Percentiles rank a stretch among this genome's conserved stretches.
phyloP scores from a whole-genome alignment of 2,329 filamentous ascomycete species.

The Fusarium nurragi region DNA sequence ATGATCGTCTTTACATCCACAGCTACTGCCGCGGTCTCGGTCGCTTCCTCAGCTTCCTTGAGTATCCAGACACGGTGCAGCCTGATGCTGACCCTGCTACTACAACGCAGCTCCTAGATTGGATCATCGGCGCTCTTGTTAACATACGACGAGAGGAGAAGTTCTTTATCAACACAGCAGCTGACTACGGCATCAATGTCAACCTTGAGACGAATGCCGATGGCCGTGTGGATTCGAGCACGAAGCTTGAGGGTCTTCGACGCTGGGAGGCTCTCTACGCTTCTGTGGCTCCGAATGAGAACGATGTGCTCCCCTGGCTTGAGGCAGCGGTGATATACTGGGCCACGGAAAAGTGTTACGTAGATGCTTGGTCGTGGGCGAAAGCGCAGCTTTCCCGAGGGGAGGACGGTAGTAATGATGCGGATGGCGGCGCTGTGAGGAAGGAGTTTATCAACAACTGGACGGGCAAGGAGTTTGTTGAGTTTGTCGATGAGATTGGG shows the following conservation, averaged over 20 bases:
- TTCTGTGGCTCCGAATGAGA: constrained; percentile 59
- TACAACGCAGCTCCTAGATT: constrained; percentile 67
- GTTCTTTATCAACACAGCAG: constrained; percentile 73
- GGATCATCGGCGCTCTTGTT: constrained; percentile 70
- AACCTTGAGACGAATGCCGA: constrained; percentile 43
- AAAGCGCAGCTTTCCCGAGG: constrained; percentile 48
- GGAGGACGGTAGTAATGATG: constrained; percentile 53
- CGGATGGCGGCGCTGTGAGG: constrained; percentile 71
- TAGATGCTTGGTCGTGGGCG: constrained; percentile 67
- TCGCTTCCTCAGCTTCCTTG: constrained; percentile 68
- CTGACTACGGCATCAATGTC: constrained; percentile 66
- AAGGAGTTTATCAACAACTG: constrained; percentile 75
- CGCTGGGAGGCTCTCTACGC: constrained; percentile 61
- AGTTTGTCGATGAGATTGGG: constrained; percentile 66
- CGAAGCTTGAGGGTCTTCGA: constrained; percentile 53
- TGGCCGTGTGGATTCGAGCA: constrained; percentile 41
- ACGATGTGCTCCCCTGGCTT: constrained; percentile 58
- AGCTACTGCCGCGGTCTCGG: constrained; percentile 75
- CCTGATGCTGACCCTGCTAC: constrained; percentile 41
- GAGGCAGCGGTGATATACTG: constrained; percentile 79
- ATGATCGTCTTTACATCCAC: constrained; percentile 77
- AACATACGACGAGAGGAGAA: constrained; percentile 73
- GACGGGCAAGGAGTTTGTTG: constrained; percentile 68
- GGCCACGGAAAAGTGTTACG: constrained; percentile 75
- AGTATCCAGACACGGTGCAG: constrained; percentile 55